A percentile compares a stretch with the other conserved stretches of the same genome.
phyloP scores from a whole-genome alignment of 1,139 yeast genomes.

The Pneumocystis carinii region DNA sequence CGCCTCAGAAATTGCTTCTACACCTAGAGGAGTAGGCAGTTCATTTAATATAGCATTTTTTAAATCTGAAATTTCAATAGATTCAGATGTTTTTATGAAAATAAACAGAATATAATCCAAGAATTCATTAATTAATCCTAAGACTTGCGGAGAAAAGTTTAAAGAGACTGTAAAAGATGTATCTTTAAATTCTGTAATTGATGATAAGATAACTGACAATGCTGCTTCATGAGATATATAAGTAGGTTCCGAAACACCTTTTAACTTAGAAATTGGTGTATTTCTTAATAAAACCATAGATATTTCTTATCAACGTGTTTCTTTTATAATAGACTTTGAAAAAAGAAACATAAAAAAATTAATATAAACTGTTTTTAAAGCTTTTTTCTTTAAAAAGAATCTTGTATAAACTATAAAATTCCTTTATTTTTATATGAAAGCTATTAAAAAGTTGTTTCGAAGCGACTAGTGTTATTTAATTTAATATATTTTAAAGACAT shows the following conservation, averaged over 20 bases:
- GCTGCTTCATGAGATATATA: not conserved
- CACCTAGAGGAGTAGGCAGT: conserved; percentile 11
- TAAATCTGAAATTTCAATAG: conserved; percentile 7
- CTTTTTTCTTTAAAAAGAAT: not conserved
- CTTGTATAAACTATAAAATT: no score
- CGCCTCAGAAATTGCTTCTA: conserved; percentile 13
- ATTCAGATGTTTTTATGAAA: conserved; percentile 11
- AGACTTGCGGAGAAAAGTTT: not conserved
- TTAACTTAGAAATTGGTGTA: not conserved
- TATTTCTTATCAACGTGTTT: not conserved
- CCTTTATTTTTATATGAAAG: no score
- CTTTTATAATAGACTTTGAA: not conserved
- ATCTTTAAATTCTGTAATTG: not conserved
- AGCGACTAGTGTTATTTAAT: no score
- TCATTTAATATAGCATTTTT: conserved; percentile 9
- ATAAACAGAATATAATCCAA: conserved; percentile 11
- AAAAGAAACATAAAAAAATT: not conserved
- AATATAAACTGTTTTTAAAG: not conserved
- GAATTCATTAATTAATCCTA: conserved; percentile 10
- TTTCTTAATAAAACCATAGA: not conserved
- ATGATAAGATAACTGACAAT: not conserved
- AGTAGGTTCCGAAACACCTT: not conserved
- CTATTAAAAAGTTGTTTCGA: no score
- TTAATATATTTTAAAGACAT: no score
- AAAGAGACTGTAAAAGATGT: not conserved